phyloP scores from a whole-genome alignment of 495 filamentous ascomycete genomes.

The Neurospora tetraspora region DNA sequence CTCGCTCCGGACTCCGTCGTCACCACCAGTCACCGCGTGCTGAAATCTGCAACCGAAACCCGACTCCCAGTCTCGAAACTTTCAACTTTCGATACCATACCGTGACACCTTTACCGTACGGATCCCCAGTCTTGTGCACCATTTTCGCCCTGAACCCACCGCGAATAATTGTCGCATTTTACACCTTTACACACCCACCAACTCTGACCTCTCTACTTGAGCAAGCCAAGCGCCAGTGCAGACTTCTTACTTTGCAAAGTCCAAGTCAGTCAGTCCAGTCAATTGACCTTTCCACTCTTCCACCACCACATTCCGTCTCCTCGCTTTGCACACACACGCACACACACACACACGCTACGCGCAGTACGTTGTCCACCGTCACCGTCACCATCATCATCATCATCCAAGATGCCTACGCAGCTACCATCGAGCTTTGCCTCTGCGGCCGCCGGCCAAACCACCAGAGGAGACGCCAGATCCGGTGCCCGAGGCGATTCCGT shows the following conservation, averaged over 20 bases:
- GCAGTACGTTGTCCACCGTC: not conserved
- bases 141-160: not conserved
- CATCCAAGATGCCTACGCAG: conserved; percentile 56
- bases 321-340: not conserved
- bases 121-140: not conserved
- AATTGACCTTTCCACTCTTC: not conserved
- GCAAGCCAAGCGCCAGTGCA: not conserved
- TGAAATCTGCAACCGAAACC: not conserved
- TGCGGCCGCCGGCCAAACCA: conserved; percentile 65
- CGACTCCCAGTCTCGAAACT: not conserved
- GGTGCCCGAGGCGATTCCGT: conserved; percentile 16
- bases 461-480: conserved; percentile 36
- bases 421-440: conserved; percentile 78
- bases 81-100: not conserved
- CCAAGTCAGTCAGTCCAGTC: not conserved
- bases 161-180: not conserved
- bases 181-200: not conserved
- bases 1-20: not conserved
- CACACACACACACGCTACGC: not conserved
- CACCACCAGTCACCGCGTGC: not conserved
- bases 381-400: not conserved
- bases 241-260: not conserved
- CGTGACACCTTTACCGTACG: not conserved
- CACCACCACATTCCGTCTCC: not conserved
- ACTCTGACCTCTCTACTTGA: not conserved